These are phyloP conservation scores for Torulaspora gathmanii DNA, from an alignment of 805 yeast genomes.

Conservation along the genomic window DNA sequence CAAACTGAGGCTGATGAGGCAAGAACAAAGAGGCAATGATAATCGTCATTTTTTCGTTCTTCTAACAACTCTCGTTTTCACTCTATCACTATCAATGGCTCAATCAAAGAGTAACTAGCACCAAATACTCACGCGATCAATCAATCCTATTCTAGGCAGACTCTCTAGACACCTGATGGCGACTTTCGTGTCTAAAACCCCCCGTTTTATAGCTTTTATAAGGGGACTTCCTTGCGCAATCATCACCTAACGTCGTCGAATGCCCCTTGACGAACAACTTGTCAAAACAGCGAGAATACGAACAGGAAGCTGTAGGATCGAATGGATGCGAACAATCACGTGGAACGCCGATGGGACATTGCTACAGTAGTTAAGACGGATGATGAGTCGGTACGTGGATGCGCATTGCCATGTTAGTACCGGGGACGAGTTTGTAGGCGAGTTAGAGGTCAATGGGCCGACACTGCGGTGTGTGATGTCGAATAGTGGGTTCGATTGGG, in stretches of 20 bases:
- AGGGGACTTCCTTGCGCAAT: constrained; percentile 4
- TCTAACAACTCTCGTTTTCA: not conserved
- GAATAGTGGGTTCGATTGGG: constrained; percentile 37
- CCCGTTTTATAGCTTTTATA: constrained; percentile 9
- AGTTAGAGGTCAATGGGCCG: not conserved
- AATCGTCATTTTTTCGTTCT: constrained; percentile 48
- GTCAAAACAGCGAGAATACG: not conserved
- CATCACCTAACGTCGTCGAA: constrained; percentile 3
- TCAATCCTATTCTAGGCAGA: too few species aligned
- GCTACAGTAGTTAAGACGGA: not conserved
- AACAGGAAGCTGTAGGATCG: not conserved
- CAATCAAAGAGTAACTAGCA: too few species aligned
- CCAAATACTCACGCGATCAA: too few species aligned
- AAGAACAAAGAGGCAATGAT: constrained; percentile 69
- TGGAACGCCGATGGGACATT: not conserved
- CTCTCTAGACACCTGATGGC: too few species aligned
- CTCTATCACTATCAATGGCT: not conserved
- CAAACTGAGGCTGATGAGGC: constrained; percentile 68
- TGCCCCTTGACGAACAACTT: constrained; percentile 1
- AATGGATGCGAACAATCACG: not conserved
- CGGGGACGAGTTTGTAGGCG: not conserved
- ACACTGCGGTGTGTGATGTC: constrained; percentile 43
- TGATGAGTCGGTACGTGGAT: constrained; percentile 23
- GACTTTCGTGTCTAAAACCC: not conserved
- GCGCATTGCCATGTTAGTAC: constrained; percentile 38